Conservation (phyloP, 345 rosid species). For the Syzygium oleosum region DNA sequence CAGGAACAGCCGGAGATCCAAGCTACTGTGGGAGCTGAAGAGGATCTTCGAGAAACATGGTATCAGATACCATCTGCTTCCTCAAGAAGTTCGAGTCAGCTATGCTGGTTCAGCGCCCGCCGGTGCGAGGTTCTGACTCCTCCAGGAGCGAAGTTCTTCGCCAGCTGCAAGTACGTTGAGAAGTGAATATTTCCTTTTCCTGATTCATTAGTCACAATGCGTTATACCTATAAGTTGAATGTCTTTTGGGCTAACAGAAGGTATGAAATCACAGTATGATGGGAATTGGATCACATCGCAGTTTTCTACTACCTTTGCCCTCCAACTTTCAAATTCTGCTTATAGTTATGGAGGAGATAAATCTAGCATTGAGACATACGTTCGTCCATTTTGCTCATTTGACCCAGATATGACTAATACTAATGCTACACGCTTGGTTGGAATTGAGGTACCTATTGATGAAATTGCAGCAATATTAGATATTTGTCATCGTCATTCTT, state of each 20-base stretch:
- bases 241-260: not conserved
- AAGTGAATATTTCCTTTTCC: not conserved
- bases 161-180: not conserved
- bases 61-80: slow-evolving; percentile 50
- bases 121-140: not conserved
- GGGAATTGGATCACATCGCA: not conserved
- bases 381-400: not conserved
- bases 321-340: not conserved
- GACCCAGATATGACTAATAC: not conserved
- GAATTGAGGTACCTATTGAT: not conserved
- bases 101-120: slow-evolving; percentile 3
- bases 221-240: not conserved
- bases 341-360: not conserved
- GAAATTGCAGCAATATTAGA: not conserved
- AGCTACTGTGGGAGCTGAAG: slow-evolving; percentile 46
- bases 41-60: slow-evolving; percentile 47
- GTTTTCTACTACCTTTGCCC: not conserved
- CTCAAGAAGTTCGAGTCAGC: slow-evolving; percentile 48
- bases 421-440: not conserved
- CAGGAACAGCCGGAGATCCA: slow-evolving; percentile 46
- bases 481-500: not conserved
- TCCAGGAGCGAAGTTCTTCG: not conserved
- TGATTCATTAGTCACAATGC: not conserved
- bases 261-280: not conserved
- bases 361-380: not conserved